Percentiles rank a stretch among this genome's conserved stretches.
These are phyloP conservation scores for Pythium monospermum DNA, from an alignment of 352 stramenopile species.

Conservation along the genomic window DNA sequence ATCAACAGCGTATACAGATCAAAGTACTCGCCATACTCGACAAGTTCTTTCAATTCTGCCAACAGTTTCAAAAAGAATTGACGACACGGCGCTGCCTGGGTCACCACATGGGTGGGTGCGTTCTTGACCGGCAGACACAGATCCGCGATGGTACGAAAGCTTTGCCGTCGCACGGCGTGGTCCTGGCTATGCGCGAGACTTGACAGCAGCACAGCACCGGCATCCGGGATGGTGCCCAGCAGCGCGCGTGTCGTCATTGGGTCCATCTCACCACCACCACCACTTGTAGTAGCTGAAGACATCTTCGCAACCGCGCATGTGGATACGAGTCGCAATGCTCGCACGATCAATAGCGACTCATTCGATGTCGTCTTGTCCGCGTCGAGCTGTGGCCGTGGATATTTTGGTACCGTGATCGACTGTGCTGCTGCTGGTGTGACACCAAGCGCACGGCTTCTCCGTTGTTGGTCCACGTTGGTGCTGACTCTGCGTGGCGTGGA, in stretches of 20 bases:
- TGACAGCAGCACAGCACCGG: slow-evolving; percentile 11
- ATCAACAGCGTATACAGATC: slow-evolving; percentile 16
- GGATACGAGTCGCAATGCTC: slow-evolving; percentile 23
- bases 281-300: not conserved
- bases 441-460: too few species aligned
- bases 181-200: slow-evolving; percentile 12
- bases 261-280: too few species aligned
- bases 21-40: slow-evolving; percentile 17
- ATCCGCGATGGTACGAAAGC: slow-evolving; percentile 9
- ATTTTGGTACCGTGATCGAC: not conserved
- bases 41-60: slow-evolving; percentile 3
- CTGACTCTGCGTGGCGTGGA: not conserved
- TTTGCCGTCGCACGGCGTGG: slow-evolving; percentile 8
- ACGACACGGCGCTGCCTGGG: slow-evolving; percentile 7
- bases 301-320: not conserved
- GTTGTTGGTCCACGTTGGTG: not conserved
- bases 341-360: slow-evolving; percentile 12
- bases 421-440: too few species aligned
- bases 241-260: not conserved
- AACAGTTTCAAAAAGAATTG: slow-evolving; percentile 20
- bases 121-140: slow-evolving; percentile 25
- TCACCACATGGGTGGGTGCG: slow-evolving; percentile 40
- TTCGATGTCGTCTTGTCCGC: not conserved
- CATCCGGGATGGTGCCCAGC: slow-evolving; percentile 6
- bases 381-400: not conserved